phyloP scores from a whole-genome alignment of 306 rosid species.

The Fagus crenata region DNA sequence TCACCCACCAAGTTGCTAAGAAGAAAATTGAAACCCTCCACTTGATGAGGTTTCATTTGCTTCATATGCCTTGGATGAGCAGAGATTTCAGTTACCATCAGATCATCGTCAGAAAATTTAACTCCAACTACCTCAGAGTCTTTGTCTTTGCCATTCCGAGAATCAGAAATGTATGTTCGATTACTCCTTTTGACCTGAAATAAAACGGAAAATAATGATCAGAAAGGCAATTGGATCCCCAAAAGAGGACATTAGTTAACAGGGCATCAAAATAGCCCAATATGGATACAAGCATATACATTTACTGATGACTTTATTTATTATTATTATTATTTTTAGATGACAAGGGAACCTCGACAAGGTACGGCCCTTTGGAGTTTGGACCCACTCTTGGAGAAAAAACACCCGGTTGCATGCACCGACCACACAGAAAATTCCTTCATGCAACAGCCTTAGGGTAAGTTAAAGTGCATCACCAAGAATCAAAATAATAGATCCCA shows the following conservation, averaged over 20 bases:
- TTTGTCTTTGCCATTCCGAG: conserved; percentile 51
- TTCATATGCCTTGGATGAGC: conserved; percentile 85
- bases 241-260: conserved; percentile 1
- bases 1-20: conserved; percentile 74
- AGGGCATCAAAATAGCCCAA: not conserved
- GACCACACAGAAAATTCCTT: no score
- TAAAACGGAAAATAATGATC: conserved; percentile 15
- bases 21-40: conserved; percentile 92
- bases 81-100: conserved; percentile 48
- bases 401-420: no score
- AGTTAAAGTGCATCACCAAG: no score
- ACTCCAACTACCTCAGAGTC: conserved; percentile 47
- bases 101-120: conserved; percentile 50
- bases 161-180: conserved; percentile 68
- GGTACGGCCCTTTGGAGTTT: no score
- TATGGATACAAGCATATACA: not conserved
- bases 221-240: not conserved
- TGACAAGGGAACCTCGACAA: no score
- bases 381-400: no score
- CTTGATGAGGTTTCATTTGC: conserved; percentile 90
- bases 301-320: not conserved
- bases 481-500: no score
- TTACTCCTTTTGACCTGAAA: conserved; percentile 69
- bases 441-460: no score
- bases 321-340: no score